Evolutionary conservation across 1,139 yeast genomes (phyloP), one percentile per base, ranked within the genome.

Genomic region (Candida tetrigidarum): DNA sequence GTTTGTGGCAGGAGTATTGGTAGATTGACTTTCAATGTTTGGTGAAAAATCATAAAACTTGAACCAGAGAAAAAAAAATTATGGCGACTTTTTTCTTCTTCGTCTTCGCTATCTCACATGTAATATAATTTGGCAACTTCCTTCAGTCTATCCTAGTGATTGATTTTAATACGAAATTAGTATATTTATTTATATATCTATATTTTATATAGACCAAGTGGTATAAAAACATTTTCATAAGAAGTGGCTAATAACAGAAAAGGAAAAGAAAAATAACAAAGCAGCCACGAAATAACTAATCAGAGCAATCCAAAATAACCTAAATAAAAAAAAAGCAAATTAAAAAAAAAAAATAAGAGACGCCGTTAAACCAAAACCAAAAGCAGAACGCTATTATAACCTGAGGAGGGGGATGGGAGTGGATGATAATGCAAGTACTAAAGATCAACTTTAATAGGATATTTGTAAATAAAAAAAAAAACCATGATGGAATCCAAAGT

Each of bases 361-460:
- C 6, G 18, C 36, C 36, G 12, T 2, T 32, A 32, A 32, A 19
- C 36, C 22, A 19, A 22, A 11, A 19, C 10, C 36, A 18, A 32
- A 32, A 19, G 12, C n/a, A 6, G 16, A 5, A 12, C n/a, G 10
- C 15, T 20, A 9, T 29, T 19, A 14, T 10, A 7, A 22, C 25
- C 25, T 10, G 25, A 32, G 19, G 6, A n/a, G 10, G 19, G 16
- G 22, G 19, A 32, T 32, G 15, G 19, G 18, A 32, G 5, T 3
- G 6, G 19, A 32, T 20, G 36, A 20, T 19, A 3, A 32, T 19
- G 36, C 36, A 32, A 22, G 19, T 32, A 19, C 11, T 10, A 10
- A 25, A 35, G 30, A 23, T 25, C 38, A 35, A 23, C 38, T 12
- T 22, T 16, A 23, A 23, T 19, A 33, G 20, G 12, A n/a, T n/a